Conservation (phyloP, 2,329 filamentous ascomycete genomes). For the Talaromyces verruculosus region DNA sequence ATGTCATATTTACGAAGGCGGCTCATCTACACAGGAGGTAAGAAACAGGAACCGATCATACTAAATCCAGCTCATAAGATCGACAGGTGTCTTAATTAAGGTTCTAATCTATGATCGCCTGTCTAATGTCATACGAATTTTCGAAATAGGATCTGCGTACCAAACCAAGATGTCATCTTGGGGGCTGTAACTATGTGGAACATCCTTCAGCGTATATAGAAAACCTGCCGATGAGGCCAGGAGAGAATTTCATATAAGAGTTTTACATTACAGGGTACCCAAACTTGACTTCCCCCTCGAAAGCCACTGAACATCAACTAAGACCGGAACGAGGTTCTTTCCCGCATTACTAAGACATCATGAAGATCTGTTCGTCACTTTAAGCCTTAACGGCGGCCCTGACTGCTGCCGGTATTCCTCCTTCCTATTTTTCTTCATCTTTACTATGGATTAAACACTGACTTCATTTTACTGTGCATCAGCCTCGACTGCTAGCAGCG, state of each 20-base stretch:
- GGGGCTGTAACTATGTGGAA: neutral
- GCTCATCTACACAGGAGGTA: neutral
- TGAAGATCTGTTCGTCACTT: neutral
- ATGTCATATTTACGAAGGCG: neutral
- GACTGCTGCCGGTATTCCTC: neutral
- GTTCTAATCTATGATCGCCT: neutral
- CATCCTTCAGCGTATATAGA: neutral
- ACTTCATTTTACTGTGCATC: neutral
- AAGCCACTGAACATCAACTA: neutral
- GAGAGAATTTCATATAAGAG: neutral
- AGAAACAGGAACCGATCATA: neutral
- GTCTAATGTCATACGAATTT: neutral
- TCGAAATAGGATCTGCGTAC: neutral
- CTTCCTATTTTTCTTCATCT: neutral
- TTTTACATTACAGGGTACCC: neutral
- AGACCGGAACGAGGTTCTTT: neutral
- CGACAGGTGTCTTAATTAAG: neutral
- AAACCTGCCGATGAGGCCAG: neutral
- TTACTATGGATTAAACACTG: neutral
- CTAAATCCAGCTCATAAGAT: neutral
- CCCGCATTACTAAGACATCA: neutral
- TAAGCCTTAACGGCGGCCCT: neutral
- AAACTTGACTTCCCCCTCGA: neutral
- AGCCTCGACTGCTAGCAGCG: neutral
- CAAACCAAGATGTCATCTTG: neutral